phyloP scores from a whole-genome alignment of 805 yeast genomes.

The Komagataella phaffii region DNA sequence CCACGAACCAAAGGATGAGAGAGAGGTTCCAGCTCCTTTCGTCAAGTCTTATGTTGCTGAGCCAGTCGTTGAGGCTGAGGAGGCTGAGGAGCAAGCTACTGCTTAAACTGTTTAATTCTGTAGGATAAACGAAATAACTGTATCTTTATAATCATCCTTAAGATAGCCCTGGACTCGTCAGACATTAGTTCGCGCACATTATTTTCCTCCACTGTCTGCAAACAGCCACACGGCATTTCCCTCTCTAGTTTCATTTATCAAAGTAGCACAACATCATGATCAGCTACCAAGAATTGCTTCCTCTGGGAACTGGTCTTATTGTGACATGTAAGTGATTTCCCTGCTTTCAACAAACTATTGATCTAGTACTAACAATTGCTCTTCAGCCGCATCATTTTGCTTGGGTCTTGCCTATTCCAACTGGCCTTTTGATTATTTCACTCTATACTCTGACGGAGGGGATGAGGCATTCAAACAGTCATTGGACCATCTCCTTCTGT shows the following conservation, averaged over 20 bases:
- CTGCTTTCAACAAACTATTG: neutral
- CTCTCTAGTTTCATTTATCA: neutral
- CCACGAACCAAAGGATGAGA: constrained; percentile 92
- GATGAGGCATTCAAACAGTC: constrained; percentile 42
- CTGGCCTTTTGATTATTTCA: constrained; percentile 67
- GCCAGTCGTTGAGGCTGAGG: constrained; percentile 20
- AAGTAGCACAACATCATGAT: neutral
- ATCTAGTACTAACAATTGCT: neutral
- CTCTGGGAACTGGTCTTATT: constrained; percentile 28
- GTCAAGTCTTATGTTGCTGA: constrained; percentile 61
- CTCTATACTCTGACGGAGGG: constrained; percentile 37
- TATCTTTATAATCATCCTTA: neutral
- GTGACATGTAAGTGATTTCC: constrained; percentile 10
- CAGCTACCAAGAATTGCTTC: constrained; percentile 17
- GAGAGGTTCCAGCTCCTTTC: constrained; percentile 62
- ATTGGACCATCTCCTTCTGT: constrained; percentile 56
- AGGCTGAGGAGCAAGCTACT: constrained; percentile 23
- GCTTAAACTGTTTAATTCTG: constrained; percentile 2
- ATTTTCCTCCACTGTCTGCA: neutral
- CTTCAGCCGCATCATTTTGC: constrained; percentile 51
- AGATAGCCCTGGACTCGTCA: neutral
- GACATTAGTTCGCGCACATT: neutral
- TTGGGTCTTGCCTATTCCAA: constrained; percentile 71
- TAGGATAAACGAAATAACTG: neutral
- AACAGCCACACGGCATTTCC: neutral